A percentile compares a stretch with the other conserved stretches of the same genome.
Conservation (phyloP, 2,329 filamentous ascomycete genomes). For the Phoma herbarum region DNA sequence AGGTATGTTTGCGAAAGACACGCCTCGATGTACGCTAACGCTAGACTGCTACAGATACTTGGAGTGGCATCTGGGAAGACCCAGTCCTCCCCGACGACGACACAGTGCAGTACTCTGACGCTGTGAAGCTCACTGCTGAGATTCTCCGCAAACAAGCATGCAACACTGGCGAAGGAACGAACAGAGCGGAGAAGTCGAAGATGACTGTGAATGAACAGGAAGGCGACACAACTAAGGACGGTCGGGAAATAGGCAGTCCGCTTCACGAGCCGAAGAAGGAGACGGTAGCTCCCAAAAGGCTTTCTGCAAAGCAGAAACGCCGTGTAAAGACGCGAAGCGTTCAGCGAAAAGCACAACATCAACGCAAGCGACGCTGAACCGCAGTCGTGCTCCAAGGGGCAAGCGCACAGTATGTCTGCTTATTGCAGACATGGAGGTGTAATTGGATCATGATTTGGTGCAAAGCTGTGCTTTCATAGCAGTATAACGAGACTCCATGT, state of each 20-base stretch:
- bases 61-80: background rate
- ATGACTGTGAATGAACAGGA: background rate
- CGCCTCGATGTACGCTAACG: background rate
- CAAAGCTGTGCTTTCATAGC: too few species aligned
- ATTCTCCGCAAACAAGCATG: background rate
- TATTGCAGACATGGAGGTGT: too few species aligned
- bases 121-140: constrained; percentile 1
- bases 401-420: too few species aligned
- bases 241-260: background rate
- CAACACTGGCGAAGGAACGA: background rate
- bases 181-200: background rate
- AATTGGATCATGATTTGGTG: too few species aligned
- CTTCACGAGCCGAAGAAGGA: background rate
- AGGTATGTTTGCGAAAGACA: background rate
- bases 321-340: too few species aligned
- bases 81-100: background rate
- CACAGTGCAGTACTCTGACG: background rate
- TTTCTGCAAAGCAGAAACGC: too few species aligned
- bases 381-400: too few species aligned
- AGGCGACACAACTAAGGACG: background rate
- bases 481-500: too few species aligned
- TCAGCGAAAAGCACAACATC: too few species aligned
- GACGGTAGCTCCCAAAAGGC: background rate
- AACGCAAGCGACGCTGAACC: too few species aligned
- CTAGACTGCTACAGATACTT: background rate